Conservation (phyloP, 1,284 basidiomycete species). For the Sanghuangporus sanghuang region DNA sequence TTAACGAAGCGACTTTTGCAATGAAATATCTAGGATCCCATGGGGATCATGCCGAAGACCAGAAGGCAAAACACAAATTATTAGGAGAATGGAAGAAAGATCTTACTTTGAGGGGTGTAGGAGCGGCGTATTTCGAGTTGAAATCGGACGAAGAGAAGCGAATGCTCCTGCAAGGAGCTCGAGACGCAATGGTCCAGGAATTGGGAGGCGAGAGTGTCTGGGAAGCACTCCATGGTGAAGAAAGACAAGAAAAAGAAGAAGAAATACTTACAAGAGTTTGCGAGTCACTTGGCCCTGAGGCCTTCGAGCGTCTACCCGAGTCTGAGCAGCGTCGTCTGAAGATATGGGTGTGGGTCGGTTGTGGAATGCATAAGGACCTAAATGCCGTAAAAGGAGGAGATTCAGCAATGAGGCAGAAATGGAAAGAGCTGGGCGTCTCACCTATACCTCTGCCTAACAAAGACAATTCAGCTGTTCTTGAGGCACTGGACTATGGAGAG, state of each 20-base stretch:
- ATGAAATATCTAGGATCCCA: constrained; percentile 2
- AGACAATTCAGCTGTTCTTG: not conserved
- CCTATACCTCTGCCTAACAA: not conserved
- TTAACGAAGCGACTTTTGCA: constrained; percentile 6
- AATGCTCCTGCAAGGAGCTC: not conserved
- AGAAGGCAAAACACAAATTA: constrained; percentile 14
- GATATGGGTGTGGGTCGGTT: constrained; percentile 22
- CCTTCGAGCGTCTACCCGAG: constrained; percentile 15
- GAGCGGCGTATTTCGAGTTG: constrained; percentile 8
- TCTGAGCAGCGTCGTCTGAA: constrained; percentile 14
- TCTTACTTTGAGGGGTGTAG: constrained; percentile 15
- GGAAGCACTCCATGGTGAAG: constrained; percentile 17
- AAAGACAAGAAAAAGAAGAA: constrained; percentile 10
- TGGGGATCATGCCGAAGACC: constrained; percentile 10
- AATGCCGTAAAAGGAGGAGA: constrained; percentile 24
- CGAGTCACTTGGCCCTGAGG: constrained; percentile 18
- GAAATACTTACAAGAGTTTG: constrained; percentile 1
- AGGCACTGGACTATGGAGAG: not conserved
- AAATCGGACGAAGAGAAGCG: not conserved
- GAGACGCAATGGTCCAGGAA: not conserved
- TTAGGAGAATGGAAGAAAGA: constrained; percentile 21
- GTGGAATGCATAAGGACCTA: constrained; percentile 27
- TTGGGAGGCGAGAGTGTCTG: constrained; percentile 9
- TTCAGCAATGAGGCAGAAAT: not conserved
- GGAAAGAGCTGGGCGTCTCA: not conserved